Conservation (phyloP, 768 basidiomycete genomes). For the Psilocybe sp. region DNA sequence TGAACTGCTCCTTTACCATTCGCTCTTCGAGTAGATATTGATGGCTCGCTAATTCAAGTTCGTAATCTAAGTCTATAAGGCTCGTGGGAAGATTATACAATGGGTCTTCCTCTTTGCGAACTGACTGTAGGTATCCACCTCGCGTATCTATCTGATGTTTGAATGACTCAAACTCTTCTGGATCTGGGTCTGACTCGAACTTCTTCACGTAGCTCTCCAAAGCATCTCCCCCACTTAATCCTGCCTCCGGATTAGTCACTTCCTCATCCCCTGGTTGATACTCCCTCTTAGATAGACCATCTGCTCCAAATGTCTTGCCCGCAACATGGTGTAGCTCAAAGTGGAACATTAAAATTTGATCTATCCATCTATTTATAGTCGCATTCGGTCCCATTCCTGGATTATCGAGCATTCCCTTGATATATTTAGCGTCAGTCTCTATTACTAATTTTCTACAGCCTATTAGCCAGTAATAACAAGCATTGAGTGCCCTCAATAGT, state of each 20-base stretch:
- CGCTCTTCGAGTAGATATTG: too few relatives aligned
- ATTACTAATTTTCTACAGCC: constrained; percentile 26
- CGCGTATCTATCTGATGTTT: constrained; percentile 7
- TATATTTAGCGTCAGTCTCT: constrained; percentile 30
- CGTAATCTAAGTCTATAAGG: background rate
- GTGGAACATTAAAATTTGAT: constrained; percentile 27
- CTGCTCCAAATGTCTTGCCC: constrained; percentile 23
- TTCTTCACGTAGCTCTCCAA: background rate
- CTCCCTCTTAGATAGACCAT: constrained; percentile 26
- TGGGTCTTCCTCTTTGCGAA: too few relatives aligned
- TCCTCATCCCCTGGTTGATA: constrained; percentile 13
- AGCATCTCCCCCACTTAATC: background rate
- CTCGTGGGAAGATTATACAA: too few relatives aligned
- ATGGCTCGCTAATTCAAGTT: background rate
- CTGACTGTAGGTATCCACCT: constrained; percentile 2
- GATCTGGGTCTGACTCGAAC: background rate
- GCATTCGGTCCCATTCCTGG: constrained; percentile 32
- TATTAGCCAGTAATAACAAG: constrained; percentile 14
- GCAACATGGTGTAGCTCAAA: constrained; percentile 29
- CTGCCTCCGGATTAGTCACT: background rate
- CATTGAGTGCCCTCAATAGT: constrained; percentile 21
- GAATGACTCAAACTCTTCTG: constrained; percentile 8
- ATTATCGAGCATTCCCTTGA: constrained; percentile 31
- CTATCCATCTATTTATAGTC: constrained; percentile 35
- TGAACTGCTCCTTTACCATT: too few relatives aligned